Conservation (phyloP, 331 rosid species). For the Ulmus americana region DNA sequence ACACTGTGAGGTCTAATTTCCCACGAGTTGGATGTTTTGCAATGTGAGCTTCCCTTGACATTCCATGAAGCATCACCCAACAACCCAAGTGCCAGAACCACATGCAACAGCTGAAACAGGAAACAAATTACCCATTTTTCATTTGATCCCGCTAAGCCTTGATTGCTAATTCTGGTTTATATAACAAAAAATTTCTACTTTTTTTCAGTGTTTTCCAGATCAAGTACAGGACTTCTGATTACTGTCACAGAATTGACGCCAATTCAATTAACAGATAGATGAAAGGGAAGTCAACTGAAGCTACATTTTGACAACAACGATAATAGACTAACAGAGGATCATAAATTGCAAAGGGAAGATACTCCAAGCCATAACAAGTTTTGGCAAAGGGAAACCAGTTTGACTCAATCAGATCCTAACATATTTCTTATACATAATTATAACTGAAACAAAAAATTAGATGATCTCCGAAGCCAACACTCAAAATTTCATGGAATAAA, state of each 20-base stretch:
- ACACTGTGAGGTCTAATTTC: constrained; percentile 64
- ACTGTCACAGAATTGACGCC: neutral
- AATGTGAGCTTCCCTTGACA: constrained; percentile 45
- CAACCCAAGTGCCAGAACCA: constrained; percentile 53
- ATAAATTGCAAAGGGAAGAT: neutral
- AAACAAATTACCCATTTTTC: too few species aligned
- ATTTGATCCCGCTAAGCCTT: neutral
- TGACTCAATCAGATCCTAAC: constrained; percentile 13
- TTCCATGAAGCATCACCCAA: constrained; percentile 41
- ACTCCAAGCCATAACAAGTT: neutral
- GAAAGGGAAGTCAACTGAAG: neutral
- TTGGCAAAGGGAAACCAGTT: neutral
- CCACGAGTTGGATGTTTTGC: constrained; percentile 34
- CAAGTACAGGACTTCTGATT: neutral
- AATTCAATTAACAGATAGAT: neutral
- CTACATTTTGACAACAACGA: neutral
- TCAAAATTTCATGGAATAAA: neutral
- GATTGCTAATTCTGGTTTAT: neutral
- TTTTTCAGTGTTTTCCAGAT: neutral
- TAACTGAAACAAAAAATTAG: constrained; percentile 11
- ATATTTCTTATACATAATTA: neutral
- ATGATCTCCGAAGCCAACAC: constrained; percentile 11
- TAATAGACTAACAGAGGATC: neutral
- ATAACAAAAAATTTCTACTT: too few species aligned
- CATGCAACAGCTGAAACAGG: constrained; percentile 44